These are phyloP conservation scores for Meyerozyma carpophila DNA, from an alignment of 1,139 yeast genomes.

Conservation along the genomic window DNA sequence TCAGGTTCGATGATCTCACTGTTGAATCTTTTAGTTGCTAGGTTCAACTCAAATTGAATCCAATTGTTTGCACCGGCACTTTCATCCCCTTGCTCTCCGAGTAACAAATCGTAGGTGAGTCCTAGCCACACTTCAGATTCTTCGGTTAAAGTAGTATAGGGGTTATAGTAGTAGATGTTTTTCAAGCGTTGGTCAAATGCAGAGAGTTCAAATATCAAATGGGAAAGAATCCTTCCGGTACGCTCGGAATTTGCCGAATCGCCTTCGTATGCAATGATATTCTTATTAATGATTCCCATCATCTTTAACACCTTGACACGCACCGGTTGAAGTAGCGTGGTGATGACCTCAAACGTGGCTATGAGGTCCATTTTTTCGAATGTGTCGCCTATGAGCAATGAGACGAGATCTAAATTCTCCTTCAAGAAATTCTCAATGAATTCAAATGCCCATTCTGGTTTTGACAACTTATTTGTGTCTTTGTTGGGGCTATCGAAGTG, in stretches of 20 bases:
- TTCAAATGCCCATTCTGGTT: conserved; percentile 76
- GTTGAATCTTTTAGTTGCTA: conserved; percentile 53
- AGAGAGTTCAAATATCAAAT: conserved; percentile 54
- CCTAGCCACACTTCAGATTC: conserved; percentile 49
- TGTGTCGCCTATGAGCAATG: conserved; percentile 23
- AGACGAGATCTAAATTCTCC: conserved; percentile 35
- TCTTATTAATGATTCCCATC: conserved; percentile 23
- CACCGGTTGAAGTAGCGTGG: conserved; percentile 48
- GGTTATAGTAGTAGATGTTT: conserved; percentile 51
- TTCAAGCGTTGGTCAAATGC: conserved; percentile 54
- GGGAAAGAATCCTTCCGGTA: conserved; percentile 50
- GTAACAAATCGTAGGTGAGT: conserved; percentile 49
- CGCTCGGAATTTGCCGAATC: conserved; percentile 25
- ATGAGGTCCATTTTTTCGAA: conserved; percentile 20
- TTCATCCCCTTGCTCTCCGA: conserved; percentile 28
- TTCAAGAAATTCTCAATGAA: conserved; percentile 49
- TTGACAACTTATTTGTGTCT: conserved; percentile 65
- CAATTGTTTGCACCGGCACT: conserved; percentile 41
- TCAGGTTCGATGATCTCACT: conserved; percentile 47
- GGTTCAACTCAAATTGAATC: conserved; percentile 58
- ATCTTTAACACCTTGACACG: conserved; percentile 38
- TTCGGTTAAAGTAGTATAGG: conserved; percentile 29
- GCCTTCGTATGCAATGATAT: conserved; percentile 15
- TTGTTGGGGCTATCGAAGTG: conserved; percentile 58
- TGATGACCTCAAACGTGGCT: conserved; percentile 47